Evolutionary conservation across 2,329 filamentous ascomycete species (phyloP), one percentile per base, ranked within the genome.

Genomic region (Phialophora expanda): DNA sequence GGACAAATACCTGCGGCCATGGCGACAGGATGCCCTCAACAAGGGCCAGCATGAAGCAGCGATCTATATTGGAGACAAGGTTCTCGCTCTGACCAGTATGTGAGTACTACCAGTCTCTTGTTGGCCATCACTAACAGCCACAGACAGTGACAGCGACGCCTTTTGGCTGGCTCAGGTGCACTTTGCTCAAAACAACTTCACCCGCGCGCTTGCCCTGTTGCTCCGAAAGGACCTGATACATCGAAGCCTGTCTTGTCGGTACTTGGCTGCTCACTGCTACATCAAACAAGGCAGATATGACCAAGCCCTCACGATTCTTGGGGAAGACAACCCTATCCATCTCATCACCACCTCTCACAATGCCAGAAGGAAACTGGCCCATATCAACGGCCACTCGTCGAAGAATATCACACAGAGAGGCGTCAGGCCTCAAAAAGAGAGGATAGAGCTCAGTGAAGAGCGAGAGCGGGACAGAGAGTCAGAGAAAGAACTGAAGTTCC

Each of bases 91-190:
- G 75, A 98, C 94, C 44, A 92, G 94, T 97, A 79, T 71, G 87
- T 79, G 65, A 70, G 66, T 69, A 66, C 24, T 30, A 34, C n/a
- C 30, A 32, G 9, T 66, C 53, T 3, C 9, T 30, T 56, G 12
- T 22, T 44, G 20, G 26, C 20, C 58, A 56, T 12, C n/a, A 41
- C 46, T 44, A 60, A 46, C 34, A 38, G 41, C 59, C 66, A 46
- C 34, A 97, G 95, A 93, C 75, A 91, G 94, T 77, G 93, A 97
- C 74, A 89, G 92, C 70, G 95, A 99, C 77, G 94, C 93, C 48
- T 97, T 97, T 76, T 97, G 93, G 90, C 89, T 99, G 51, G 95
- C 95, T n/a, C 94, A 98, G 79, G 92, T 97, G 44, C 94, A 99
- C 79, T 99, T 98, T 80, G 90, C 90, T 59, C 95, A 92, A 56